Conservation (phyloP, 371 early-diverging fungal genomes). For the Apophysomyces ossiformis region DNA sequence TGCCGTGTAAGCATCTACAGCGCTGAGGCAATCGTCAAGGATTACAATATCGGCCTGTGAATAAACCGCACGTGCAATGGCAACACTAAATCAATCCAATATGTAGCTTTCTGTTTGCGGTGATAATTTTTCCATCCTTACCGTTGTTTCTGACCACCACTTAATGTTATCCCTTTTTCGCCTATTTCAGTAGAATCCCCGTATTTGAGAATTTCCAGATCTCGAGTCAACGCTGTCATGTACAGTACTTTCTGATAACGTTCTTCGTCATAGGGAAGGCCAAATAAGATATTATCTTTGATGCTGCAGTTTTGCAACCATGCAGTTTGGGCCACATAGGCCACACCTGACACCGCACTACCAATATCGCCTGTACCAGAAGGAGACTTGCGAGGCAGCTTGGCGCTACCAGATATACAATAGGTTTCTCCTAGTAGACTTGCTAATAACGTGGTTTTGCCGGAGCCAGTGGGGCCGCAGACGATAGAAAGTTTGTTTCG, state of each 20-base stretch:
- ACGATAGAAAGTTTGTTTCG: conserved; percentile 72
- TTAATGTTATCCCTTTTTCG: conserved; percentile 85
- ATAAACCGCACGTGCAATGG: conserved; percentile 82
- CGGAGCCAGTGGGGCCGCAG: conserved; percentile 81
- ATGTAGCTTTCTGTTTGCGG: conserved; percentile 27
- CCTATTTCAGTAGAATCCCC: conserved; percentile 93
- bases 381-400: conserved; percentile 46
- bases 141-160: conserved; percentile 89
- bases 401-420: conserved; percentile 45
- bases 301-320: conserved; percentile 86
- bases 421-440: conserved; percentile 65
- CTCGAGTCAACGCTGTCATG: conserved; percentile 77
- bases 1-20: conserved; percentile 88
- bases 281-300: conserved; percentile 84
- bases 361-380: conserved; percentile 21
- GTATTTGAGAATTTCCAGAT: conserved; percentile 77
- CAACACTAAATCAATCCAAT: conserved; percentile 39
- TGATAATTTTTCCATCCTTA: conserved; percentile 29
- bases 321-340: conserved; percentile 80
- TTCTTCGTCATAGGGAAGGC: conserved; percentile 66
- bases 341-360: conserved; percentile 60
- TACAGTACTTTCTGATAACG: conserved; percentile 68
- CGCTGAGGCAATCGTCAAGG: conserved; percentile 82
- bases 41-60: conserved; percentile 70
- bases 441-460: conserved; percentile 80